Conservation (phyloP, 148 eudicot species). For the Amaranthus cruentus region DNA sequence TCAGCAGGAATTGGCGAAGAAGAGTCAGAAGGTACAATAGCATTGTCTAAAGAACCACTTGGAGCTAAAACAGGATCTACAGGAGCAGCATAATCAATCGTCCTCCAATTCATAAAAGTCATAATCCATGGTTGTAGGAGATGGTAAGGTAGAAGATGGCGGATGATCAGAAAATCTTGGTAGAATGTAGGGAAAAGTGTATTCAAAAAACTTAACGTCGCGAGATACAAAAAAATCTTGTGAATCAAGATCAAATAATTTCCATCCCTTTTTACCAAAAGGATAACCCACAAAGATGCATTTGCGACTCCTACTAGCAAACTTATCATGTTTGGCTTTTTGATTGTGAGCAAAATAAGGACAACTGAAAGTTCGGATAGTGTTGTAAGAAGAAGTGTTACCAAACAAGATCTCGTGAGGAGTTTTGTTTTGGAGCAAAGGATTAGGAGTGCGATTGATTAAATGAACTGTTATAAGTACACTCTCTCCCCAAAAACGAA, state of each 20-base stretch:
- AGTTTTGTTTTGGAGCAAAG: too few species aligned
- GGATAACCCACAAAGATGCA: too few species aligned
- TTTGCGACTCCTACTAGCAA: not conserved
- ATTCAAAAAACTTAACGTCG: not conserved
- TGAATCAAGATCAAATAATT: not conserved
- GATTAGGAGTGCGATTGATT: too few species aligned
- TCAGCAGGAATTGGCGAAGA: not conserved
- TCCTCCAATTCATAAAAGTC: too few species aligned
- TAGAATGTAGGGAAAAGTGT: not conserved
- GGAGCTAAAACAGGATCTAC: too few species aligned
- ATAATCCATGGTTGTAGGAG: not conserved
- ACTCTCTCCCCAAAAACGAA: not conserved
- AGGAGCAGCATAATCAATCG: too few species aligned
- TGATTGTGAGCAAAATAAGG: not conserved
- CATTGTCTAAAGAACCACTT: not conserved
- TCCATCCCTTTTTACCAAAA: not conserved
- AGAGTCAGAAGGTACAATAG: not conserved
- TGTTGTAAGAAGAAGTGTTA: too few species aligned
- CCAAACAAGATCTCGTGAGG: too few species aligned
- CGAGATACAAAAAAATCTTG: not conserved
- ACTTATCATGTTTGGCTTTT: not conserved
- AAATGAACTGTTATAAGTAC: too few species aligned
- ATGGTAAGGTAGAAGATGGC: not conserved
- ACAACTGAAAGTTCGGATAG: too few species aligned
- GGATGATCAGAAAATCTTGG: not conserved